These are phyloP conservation scores for Elsinoe perseae DNA, from an alignment of 2,329 filamentous ascomycete species.

Conservation along the genomic window DNA sequence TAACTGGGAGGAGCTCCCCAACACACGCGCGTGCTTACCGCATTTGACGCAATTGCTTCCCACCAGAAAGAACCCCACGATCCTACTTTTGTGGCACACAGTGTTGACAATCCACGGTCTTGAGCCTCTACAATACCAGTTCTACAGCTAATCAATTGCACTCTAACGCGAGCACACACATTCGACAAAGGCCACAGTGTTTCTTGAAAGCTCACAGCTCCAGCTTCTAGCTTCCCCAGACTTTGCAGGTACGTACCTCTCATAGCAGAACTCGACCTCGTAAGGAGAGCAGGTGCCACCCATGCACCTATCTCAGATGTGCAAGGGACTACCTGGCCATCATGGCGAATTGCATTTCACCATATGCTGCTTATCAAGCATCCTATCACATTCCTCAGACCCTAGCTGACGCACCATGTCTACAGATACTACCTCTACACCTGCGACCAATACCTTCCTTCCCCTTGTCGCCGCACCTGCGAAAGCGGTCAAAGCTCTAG, in stretches of 20 bases:
- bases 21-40: slow-evolving; percentile 13
- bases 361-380: background rate
- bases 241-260: background rate
- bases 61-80: background rate
- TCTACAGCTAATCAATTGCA: background rate
- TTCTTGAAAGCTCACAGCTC: background rate
- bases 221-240: background rate
- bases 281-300: background rate
- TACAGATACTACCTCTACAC: background rate
- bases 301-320: background rate
- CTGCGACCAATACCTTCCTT: slow-evolving; percentile 1
- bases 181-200: background rate
- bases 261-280: background rate
- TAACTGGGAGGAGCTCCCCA: slow-evolving; percentile 12
- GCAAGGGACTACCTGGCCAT: background rate
- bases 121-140: background rate
- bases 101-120: background rate
- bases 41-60: slow-evolving; percentile 9
- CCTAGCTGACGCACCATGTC: slow-evolving; percentile 11
- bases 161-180: background rate
- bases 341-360: background rate
- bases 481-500: slow-evolving; percentile 1
- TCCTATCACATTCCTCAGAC: background rate
- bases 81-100: slow-evolving; percentile 5
- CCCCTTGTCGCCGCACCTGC: slow-evolving; percentile 13